These are phyloP conservation scores for Penicillium rolfsii DNA, from an alignment of 2,329 filamentous ascomycete genomes.

Conservation along the genomic window DNA sequence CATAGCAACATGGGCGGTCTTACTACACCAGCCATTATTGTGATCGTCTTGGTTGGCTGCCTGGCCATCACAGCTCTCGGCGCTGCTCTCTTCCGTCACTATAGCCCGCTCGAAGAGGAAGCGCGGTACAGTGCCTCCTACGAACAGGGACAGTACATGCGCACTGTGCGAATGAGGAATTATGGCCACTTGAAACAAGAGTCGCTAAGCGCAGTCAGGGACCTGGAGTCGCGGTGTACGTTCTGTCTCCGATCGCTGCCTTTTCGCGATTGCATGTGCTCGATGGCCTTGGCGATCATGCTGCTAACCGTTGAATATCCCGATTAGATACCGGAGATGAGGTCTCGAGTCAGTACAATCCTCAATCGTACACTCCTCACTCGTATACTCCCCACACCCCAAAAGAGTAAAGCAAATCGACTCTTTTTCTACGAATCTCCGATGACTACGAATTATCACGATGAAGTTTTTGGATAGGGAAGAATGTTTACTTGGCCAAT, in stretches of 20 bases:
- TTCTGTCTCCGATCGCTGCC: not conserved
- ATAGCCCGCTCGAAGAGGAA: slow-evolving; percentile 27
- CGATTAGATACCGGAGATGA: slow-evolving; percentile 19
- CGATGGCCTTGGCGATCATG: not conserved
- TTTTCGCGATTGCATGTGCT: not conserved
- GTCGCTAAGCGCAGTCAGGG: slow-evolving; percentile 21
- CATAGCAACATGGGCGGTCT: slow-evolving; percentile 15
- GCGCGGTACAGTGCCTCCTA: slow-evolving; percentile 25
- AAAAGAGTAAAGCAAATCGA: not conserved
- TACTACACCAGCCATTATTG: slow-evolving; percentile 19
- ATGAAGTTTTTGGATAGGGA: not conserved
- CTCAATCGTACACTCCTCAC: slow-evolving; percentile 9
- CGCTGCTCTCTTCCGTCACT: slow-evolving; percentile 36
- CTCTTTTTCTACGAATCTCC: slow-evolving; percentile 1
- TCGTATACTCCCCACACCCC: slow-evolving; percentile 5
- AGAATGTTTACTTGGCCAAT: not conserved
- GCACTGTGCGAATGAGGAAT: slow-evolving; percentile 34
- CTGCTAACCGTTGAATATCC: slow-evolving; percentile 8
- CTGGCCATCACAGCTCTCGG: slow-evolving; percentile 34
- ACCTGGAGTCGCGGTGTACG: slow-evolving; percentile 33
- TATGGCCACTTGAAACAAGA: slow-evolving; percentile 29
- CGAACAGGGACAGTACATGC: slow-evolving; percentile 40
- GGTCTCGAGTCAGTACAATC: slow-evolving; percentile 14
- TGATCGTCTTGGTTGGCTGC: slow-evolving; percentile 37
- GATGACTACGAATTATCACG: not conserved